phyloP scores from a whole-genome alignment of 805 yeast species.

The Candida tallmaniae region DNA sequence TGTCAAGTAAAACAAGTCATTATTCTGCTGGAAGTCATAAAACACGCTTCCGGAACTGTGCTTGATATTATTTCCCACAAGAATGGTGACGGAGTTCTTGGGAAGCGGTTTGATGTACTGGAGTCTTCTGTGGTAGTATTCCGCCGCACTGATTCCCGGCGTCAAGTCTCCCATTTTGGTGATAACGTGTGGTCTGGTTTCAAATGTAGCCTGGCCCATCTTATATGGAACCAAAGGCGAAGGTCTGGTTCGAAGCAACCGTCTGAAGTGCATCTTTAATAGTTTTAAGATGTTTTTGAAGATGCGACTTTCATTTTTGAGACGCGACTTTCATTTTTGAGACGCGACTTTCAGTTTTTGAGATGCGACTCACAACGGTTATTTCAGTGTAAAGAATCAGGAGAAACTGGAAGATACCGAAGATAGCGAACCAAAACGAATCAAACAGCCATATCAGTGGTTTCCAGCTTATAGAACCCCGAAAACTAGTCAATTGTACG shows the following conservation, averaged over 20 bases:
- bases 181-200: slow-evolving; percentile 72
- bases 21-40: slow-evolving; percentile 88
- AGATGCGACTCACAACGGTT: no score
- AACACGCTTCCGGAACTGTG: slow-evolving; percentile 90
- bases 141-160: slow-evolving; percentile 80
- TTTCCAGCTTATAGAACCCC: no score
- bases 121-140: slow-evolving; percentile 70
- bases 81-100: slow-evolving; percentile 60
- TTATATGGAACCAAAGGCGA: slow-evolving; percentile 25
- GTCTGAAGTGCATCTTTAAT: slow-evolving; percentile 1
- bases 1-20: slow-evolving; percentile 77
- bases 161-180: slow-evolving; percentile 77
- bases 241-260: slow-evolving; percentile 20
- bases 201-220: slow-evolving; percentile 84
- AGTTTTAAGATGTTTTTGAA: not conserved
- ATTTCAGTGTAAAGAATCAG: no score
- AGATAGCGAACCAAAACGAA: no score
- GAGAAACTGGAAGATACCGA: no score
- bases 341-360: no score
- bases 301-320: no score
- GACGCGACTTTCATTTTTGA: no score
- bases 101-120: slow-evolving; percentile 56
- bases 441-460: no score
- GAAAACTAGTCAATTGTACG: no score
- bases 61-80: slow-evolving; percentile 68